Evolutionary conservation across 2,329 filamentous ascomycete species (phyloP), one percentile per base, ranked within the genome.

Genomic region (Fusarium proliferatum): DNA sequence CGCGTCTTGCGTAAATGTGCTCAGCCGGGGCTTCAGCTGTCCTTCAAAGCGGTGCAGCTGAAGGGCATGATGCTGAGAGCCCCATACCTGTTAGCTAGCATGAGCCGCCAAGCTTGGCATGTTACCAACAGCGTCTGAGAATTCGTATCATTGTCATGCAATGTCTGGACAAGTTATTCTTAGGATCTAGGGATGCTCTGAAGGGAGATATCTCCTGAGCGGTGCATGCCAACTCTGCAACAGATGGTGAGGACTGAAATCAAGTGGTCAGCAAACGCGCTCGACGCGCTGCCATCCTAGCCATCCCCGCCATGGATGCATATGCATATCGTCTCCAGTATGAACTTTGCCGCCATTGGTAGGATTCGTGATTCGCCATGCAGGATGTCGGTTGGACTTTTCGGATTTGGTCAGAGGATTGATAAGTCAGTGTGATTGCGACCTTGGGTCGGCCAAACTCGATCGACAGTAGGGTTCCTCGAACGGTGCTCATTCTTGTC

Each of bases 391-490:
- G 71, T 64, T 68, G 70, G 46, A 61, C 43, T 45, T 69, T 49
- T 58, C 33, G 61, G 58, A 62, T 58, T 59, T 52, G 68, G 56
- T 39, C 43, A 61, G 56, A 58, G 53, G 38, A 62, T 48, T 59
- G 51, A 66, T 46, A 49, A 48, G 71, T 49, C 51, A 73, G 60
- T 57, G 51, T 38, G 36, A 60, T 53, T 39, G 46, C 28, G 36
- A 56, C 49, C 67, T 59, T 61, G 60, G 68, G 53, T 49, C 45
- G 59, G 58, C 46, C 69, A 61, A 58, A 64, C 68, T 72, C 72
- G 73, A 77, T 77, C 75, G 74, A 67, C 75, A 67, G 72, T 67
- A 74, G 72, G 72, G 72, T 61, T 72, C 58, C 45, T 71, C 16
- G 42, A 67, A 61, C 56, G 52, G 68, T 60, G 41, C 33, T 53